Evolutionary conservation across 2,329 filamentous ascomycete species (phyloP), one percentile per base, ranked within the genome.

Genomic region (Monilinia fructicola): DNA sequence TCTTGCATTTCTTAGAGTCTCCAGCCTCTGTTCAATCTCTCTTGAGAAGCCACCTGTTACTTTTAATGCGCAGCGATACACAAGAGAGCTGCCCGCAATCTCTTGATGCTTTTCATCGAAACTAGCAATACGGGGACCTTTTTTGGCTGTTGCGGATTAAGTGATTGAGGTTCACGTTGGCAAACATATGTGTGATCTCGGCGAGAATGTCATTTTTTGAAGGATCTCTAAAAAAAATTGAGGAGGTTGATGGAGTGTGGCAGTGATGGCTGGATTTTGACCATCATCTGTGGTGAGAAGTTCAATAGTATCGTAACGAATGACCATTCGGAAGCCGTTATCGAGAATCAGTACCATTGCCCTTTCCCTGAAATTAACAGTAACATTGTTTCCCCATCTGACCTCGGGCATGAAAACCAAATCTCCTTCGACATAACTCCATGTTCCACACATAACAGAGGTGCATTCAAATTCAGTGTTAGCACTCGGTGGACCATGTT

Each of bases 211-310:
- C 46, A 0, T 67, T 0, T 10, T 52, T 23, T 18, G 64, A 23
- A 1, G 56, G 68, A 21, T 72, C 12, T 7, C 16, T 52, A 42
- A 84, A 85, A 62, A 85, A 62, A 85, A 82, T 1, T 78, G 78
- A 0, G 85, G 85, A 1, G 84, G 79, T 40, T 83, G 80, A 26
- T 73, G 78, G 11, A 89, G 79, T 0, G 85, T 83, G 3, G 88
- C 71, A 0, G 81, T 83, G 21, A 87, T 72, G 0, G 78, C 76
- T 3, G 68, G 76, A 65, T 69, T 78, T 60, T 26, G 72, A 44
- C 42, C 74, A 74, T 75, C 80, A 38, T 82, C 69, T 42, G 86
- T 80, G 1, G 78, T 82, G 26, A 79, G 78, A 28, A 48, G 64
- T 46, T 65, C 52, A 35, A 67, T 70, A 10, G 35, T 48, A 28